Evolutionary conservation across 2,329 filamentous ascomycete species (phyloP).

Genomic region (Botryotinia globosa): DNA sequence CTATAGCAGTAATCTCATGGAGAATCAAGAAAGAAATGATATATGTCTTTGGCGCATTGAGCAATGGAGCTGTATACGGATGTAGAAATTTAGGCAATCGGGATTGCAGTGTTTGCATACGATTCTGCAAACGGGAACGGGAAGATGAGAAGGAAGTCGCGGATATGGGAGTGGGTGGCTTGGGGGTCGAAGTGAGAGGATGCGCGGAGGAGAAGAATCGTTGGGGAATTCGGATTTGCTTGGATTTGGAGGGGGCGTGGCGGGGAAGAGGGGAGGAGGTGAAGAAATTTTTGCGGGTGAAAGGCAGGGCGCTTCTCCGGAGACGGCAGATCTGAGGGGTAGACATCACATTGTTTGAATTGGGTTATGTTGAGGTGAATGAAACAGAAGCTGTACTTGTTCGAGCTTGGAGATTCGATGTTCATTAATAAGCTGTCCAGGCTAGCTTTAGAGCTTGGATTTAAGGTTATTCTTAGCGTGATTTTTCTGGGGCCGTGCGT

Average conservation of each 20-base stretch:
- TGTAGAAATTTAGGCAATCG: conserved; percentile 60
- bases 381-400: neutral
- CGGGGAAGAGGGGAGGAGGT: neutral
- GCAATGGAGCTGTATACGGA: conserved; percentile 66
- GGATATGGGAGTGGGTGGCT: neutral
- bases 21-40: conserved; percentile 82
- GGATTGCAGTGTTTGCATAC: neutral
- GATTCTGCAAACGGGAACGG: neutral
- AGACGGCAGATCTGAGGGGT: neutral
- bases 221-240: neutral
- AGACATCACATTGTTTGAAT: neutral
- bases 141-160: neutral
- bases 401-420: neutral
- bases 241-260: neutral
- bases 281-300: neutral
- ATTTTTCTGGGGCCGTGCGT: neutral
- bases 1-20: conserved; percentile 85
- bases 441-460: neutral
- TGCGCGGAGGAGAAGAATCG: neutral
- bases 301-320: neutral
- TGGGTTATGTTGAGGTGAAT: neutral
- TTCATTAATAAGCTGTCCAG: neutral
- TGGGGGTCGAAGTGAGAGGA: neutral
- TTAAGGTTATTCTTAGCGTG: neutral
- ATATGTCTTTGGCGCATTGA: conserved; percentile 76